These are phyloP conservation scores for Magnusiomyces suaveolens DNA, from an alignment of 1,139 yeast genomes.

Conservation along the genomic window DNA sequence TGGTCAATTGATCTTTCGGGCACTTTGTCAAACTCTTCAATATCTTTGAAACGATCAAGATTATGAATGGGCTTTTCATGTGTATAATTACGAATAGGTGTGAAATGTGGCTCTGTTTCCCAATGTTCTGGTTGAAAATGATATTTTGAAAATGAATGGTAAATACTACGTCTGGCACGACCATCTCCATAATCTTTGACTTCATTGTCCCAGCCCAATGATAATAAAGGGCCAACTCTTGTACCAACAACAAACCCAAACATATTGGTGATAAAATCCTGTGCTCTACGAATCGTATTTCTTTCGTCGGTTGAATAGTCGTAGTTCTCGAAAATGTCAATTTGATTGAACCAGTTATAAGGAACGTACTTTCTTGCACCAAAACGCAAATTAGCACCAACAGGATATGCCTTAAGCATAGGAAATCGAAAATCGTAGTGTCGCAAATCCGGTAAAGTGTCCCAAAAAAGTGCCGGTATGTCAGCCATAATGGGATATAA, in stretches of 20 bases:
- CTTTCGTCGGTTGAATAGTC: constrained; percentile 11
- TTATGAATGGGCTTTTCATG: neutral
- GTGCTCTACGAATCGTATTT: constrained; percentile 2
- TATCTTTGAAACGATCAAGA: neutral
- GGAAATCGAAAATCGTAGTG: constrained; percentile 13
- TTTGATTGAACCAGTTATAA: constrained; percentile 14
- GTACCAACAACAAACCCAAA: constrained; percentile 3
- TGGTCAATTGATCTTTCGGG: neutral
- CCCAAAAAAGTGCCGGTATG: constrained; percentile 16
- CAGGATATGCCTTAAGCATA: constrained; percentile 11
- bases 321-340: constrained; percentile 17
- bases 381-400: constrained; percentile 10
- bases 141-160: constrained; percentile 2
- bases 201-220: constrained; percentile 4
- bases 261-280: constrained; percentile 4
- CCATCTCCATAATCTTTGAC: constrained; percentile 14
- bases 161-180: constrained; percentile 10
- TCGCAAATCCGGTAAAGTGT: constrained; percentile 15
- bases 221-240: constrained; percentile 5
- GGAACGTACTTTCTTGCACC: neutral
- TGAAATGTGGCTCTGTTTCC: constrained; percentile 7
- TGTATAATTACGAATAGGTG: constrained; percentile 5
- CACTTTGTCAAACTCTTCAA: neutral
- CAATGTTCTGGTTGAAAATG: constrained; percentile 11
- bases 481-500: constrained; percentile 21